phyloP scores from a whole-genome alignment of 2,329 filamentous ascomycete species.

The Rachicladosporium sp. region DNA sequence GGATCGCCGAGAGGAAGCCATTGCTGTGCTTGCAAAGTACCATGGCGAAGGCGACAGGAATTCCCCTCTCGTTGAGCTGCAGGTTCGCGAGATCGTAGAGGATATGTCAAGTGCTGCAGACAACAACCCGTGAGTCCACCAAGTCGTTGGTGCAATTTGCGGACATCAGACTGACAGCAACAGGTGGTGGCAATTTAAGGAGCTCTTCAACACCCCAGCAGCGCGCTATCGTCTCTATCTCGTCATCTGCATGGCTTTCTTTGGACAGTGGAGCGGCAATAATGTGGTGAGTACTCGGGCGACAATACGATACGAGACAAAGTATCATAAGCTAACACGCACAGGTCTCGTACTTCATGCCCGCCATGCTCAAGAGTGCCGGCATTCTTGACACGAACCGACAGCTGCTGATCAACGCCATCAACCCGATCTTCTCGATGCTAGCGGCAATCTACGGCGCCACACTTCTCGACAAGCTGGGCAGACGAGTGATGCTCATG shows the following conservation, averaged over 20 bases:
- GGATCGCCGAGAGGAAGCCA: slow-evolving; percentile 33
- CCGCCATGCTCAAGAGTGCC: slow-evolving; percentile 25
- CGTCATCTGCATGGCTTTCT: slow-evolving; percentile 29
- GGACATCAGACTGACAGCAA: background rate
- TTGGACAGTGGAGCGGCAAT: slow-evolving; percentile 30
- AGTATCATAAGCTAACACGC: background rate
- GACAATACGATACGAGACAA: background rate
- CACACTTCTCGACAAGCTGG: slow-evolving; percentile 1
- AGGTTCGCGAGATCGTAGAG: slow-evolving; percentile 24
- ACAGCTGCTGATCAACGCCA: slow-evolving; percentile 30
- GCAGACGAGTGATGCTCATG: slow-evolving; percentile 2
- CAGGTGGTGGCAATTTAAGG: slow-evolving; percentile 38
- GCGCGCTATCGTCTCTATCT: slow-evolving; percentile 36
- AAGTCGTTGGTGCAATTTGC: background rate
- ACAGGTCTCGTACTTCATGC: slow-evolving; percentile 16
- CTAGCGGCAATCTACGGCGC: slow-evolving; percentile 2
- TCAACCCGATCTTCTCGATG: slow-evolving; percentile 23
- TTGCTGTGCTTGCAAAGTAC: slow-evolving; percentile 32
- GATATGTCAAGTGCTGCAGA: slow-evolving; percentile 1
- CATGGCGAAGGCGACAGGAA: slow-evolving; percentile 33
- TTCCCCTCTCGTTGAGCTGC: slow-evolving; percentile 33
- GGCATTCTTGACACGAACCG: slow-evolving; percentile 25
- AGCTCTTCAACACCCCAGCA: slow-evolving; percentile 37
- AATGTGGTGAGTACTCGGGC: slow-evolving; percentile 19
- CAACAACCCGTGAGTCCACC: background rate